phyloP scores from a whole-genome alignment of 768 basidiomycete species.

The Ramaria rubella region DNA sequence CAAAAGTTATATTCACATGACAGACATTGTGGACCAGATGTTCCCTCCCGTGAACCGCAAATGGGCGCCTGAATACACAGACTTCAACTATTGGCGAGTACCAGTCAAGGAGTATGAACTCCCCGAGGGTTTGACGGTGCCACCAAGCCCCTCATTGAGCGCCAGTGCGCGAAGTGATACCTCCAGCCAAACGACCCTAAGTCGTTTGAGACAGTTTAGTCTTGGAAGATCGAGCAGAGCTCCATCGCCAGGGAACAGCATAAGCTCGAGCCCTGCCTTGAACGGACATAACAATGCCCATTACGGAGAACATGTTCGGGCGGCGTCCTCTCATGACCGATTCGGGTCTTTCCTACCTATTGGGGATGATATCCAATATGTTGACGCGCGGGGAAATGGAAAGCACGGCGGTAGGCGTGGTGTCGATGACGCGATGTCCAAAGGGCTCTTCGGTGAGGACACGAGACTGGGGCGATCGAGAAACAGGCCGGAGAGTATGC shows the following conservation, averaged over 20 bases:
- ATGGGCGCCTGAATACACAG: conserved; percentile 85
- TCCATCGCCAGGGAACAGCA: conserved; percentile 11
- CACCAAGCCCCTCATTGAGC: conserved; percentile 89
- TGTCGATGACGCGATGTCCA: conserved; percentile 34
- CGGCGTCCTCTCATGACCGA: conserved; percentile 74
- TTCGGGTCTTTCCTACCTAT: conserved; percentile 23
- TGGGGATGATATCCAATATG: background rate
- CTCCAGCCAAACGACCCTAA: conserved; percentile 63
- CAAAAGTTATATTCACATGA: conserved; percentile 92
- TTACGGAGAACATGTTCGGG: conserved; percentile 45
- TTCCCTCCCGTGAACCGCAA: conserved; percentile 94
- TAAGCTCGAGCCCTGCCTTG: conserved; percentile 14
- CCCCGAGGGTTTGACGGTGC: conserved; percentile 57
- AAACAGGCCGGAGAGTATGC: conserved; percentile 38
- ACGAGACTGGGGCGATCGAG: conserved; percentile 41
- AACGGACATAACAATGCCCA: conserved; percentile 13
- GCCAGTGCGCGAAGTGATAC: conserved; percentile 92
- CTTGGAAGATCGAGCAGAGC: conserved; percentile 39
- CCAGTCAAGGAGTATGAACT: conserved; percentile 72
- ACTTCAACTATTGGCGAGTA: conserved; percentile 94
- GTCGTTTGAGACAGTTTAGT: conserved; percentile 72
- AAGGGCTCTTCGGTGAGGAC: conserved; percentile 43
- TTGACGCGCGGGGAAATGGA: conserved; percentile 7
- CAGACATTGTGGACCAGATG: conserved; percentile 99
- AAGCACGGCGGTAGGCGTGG: background rate